Base-by-base conservation (phyloP, 2,329 filamentous ascomycete genomes). In the Diaporthe velutina region DNA sequence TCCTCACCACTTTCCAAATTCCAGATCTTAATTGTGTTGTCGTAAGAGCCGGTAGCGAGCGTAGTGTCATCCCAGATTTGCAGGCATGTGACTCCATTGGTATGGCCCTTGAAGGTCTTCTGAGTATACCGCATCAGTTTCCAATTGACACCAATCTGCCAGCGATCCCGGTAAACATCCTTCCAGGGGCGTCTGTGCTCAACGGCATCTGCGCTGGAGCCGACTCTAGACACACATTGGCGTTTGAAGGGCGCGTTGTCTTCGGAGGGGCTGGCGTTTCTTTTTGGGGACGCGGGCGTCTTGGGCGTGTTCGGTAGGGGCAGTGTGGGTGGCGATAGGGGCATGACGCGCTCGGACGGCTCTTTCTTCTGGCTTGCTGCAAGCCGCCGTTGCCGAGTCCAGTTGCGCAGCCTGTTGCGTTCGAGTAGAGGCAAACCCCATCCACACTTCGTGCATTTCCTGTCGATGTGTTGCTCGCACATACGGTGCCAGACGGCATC, bases 401-500 rank as follows among this genome's bases (percentile, higher is more conserved):
- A 95, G 77, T 95, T 95, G 78, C 94, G 91, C 77, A 99, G 85
- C 79, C 94, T 91, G 84, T 98, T 98, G 79, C 95, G 91, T 81
- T 99, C 97, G 68, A 99, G 86, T 73, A 98, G 85, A 22, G 97
- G 97, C 75, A 99, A 84, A 3, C 97, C 97, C 95, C 96, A 98
- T 33, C 97, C 96, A 81, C 97, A 99, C 82, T 97, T 98, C 75
- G 92, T 96, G 83, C 96, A 98, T 82, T 98, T 98, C 76, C 95
- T 89, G 82, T 97, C 95, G 79, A 98, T 97, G 83, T 98, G 96
- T 82, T 98, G 96, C 83, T 98, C 95, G 82, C 97, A 99, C 96
- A 98, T 98, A 77, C 93, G 94, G 81, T 98, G 94, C 97, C 97
- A 99, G 5, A 99, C 96, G 12, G 98, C 94, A 83, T 99, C 96